Evolutionary conservation across 345 rosid species (phyloP).

Genomic region (Eucalyptus cladocalyx): DNA sequence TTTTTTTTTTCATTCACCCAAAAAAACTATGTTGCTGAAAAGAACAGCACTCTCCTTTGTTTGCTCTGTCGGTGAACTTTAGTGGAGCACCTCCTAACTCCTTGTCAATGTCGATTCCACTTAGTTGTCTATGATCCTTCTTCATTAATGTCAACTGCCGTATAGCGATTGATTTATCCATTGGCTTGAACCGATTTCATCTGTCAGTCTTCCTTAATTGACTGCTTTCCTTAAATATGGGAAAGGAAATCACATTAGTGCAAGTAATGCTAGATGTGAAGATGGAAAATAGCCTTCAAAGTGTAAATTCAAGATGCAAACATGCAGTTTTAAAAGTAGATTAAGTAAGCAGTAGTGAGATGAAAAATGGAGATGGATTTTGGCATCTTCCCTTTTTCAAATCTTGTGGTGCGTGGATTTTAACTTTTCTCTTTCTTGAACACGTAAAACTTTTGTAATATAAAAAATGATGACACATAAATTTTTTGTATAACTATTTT

Average conservation of each 20-base stretch:
- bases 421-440: neutral
- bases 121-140: neutral
- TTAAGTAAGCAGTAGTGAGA: neutral
- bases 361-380: neutral
- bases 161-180: neutral
- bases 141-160: neutral
- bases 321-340: neutral
- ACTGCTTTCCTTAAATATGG: neutral
- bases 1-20: neutral
- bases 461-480: neutral
- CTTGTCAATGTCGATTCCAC: neutral
- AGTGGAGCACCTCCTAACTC: neutral
- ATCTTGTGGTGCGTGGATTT: accelerated
- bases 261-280: neutral
- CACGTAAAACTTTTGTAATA: neutral
- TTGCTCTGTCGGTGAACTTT: neutral
- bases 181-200: neutral
- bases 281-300: neutral
- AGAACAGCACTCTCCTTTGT: neutral
- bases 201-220: neutral
- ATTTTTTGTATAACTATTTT: too few relatives aligned
- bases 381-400: neutral
- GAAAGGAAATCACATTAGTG: neutral
- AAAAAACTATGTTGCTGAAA: neutral
- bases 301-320: neutral